These are phyloP conservation scores for Naganishia kalamii DNA, from an alignment of 768 basidiomycete genomes.

Conservation along the genomic window DNA sequence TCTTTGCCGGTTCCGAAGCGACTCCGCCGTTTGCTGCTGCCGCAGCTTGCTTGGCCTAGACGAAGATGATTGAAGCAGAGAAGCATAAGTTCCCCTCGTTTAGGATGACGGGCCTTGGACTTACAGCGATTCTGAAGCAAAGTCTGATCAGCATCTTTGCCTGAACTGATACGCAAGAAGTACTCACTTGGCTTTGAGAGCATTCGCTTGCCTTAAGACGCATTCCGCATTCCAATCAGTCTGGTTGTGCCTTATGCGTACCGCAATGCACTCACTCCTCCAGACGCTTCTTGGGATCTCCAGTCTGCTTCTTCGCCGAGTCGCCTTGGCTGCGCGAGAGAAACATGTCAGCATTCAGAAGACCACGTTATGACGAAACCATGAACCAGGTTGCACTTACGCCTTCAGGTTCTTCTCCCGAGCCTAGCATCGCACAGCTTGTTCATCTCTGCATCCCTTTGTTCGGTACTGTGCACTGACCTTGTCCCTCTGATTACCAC, in stretches of 20 bases:
- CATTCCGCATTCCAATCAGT: background rate
- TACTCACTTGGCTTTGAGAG: slow-evolving; percentile 23
- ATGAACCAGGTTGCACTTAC: background rate
- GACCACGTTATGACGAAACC: background rate
- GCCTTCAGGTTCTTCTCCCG: slow-evolving; percentile 13
- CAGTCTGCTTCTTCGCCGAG: slow-evolving; percentile 18
- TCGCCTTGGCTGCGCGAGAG: background rate
- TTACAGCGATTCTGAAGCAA: slow-evolving; percentile 14
- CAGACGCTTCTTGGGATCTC: slow-evolving; percentile 21
- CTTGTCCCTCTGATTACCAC: slow-evolving; percentile 21
- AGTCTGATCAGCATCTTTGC: background rate
- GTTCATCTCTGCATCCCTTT: background rate
- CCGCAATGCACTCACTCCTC: slow-evolving; percentile 11
- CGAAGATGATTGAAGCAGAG: background rate
- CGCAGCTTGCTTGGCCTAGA: slow-evolving; percentile 7
- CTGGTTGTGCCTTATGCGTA: background rate
- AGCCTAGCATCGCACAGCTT: background rate
- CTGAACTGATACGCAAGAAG: no score
- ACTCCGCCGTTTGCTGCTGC: slow-evolving; percentile 13
- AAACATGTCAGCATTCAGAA: background rate
- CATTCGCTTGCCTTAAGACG: slow-evolving; percentile 17
- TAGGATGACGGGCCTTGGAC: background rate
- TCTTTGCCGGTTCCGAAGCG: background rate
- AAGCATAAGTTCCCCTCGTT: background rate
- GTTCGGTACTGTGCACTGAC: background rate